Base-by-base conservation (phyloP, 208 protist genomes). In the Porcisia hertigi region DNA sequence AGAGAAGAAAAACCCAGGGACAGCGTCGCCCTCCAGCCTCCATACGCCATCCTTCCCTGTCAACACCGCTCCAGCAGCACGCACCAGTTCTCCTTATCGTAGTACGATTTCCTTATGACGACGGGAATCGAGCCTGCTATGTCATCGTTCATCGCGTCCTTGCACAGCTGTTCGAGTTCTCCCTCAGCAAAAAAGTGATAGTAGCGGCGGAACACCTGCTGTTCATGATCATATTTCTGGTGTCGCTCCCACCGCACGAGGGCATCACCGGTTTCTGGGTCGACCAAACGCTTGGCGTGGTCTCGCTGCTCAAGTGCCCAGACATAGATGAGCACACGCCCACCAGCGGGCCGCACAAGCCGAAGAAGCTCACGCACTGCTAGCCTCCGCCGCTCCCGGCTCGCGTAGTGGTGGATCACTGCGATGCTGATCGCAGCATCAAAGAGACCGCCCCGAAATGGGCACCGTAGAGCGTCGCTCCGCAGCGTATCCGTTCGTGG, bases 51-150 rank as follows among this genome's bases (percentile, higher is more conserved):
- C 0, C 12, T 53, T 30, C 64, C 41, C 47, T 16, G 5, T 71
- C 66, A 73, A 25, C 39, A 45, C 18, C 86, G 87, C 75, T 91
- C 65, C 23, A 94, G 39, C 16, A 93, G 57, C 11, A 96, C 79
- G 63, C 90, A 95, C 93, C 94, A 98, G 73, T 98, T 98, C 64
- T 98, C 92, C 62, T 90, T 86, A 75, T 98, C 94, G 64, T 92
- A 97, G 77, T 96, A 98, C 5, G 84, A 88, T 47, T 89, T 72
- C 45, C 67, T 55, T 3, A 91, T 75, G 3, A 55, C 49, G 9
- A 69, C 20, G 12, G 58, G 62, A 18, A 75, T 60, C 23, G n/a
- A 18, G 0, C 45, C 69, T n/a, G n/a, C 59, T 12, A 47, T 57
- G 9, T 75, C 30, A 83, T 71, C 36, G 58, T 72, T 52, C 72